These are phyloP conservation scores for Coemansia sp. DNA, from an alignment of 192 early-diverging fungal species.

Conservation along the genomic window DNA sequence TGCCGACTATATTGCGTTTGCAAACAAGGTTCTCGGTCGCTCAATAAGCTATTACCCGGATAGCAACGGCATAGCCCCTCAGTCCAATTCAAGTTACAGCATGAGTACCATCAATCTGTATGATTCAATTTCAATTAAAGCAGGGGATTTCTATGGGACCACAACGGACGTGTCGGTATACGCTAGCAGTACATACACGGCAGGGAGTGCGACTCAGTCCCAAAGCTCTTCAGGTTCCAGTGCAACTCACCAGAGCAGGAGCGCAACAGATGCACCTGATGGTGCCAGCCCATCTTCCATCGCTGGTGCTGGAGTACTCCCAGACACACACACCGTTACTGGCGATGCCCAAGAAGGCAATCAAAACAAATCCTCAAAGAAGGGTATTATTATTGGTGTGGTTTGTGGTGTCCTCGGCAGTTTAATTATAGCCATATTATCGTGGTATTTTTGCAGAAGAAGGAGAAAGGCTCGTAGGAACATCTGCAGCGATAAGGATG, in stretches of 20 bases:
- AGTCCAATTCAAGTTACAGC: not conserved
- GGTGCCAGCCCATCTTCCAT: not conserved
- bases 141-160: not conserved
- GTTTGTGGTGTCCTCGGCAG: not conserved
- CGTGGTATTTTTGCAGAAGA: not conserved
- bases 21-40: not conserved
- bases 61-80: not conserved
- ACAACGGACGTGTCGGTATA: no score
- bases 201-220: not conserved
- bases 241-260: not conserved
- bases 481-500: not conserved
- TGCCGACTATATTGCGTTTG: slow-evolving; percentile 11
- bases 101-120: not conserved
- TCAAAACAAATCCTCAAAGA: not conserved
- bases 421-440: not conserved
- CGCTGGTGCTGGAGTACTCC: not conserved
- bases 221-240: not conserved
- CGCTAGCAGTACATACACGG: not conserved
- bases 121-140: not conserved
- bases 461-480: not conserved
- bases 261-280: no score
- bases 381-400: not conserved
- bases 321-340: not conserved
- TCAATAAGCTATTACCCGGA: not conserved
- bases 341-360: no score